Base-by-base conservation (phyloP, 2,329 filamentous ascomycete genomes). In the Epichloe amarillans region DNA sequence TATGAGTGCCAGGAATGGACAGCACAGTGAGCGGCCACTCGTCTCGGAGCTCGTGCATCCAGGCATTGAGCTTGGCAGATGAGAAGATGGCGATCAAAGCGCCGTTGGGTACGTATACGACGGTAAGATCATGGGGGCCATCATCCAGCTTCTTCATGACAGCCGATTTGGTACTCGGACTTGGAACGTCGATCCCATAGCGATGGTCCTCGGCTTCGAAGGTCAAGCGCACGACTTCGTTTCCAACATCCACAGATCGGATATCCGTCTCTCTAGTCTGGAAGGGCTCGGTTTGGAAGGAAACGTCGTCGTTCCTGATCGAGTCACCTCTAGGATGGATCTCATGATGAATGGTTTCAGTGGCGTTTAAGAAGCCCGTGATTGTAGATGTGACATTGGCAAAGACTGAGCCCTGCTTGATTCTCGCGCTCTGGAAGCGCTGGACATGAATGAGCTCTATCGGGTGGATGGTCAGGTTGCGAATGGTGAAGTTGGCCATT, bases 1-100 rank as follows among this genome's bases (percentile, higher is more conserved):
- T 97, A 73, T 98, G 93, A 0, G 93, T 96, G 56, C 93, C 93
- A 0, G 93, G 93, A 55, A 97, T 93, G 47, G 86, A 93, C 47
- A 98, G 79, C 3, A 84, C 77, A 1, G 87, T 86, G 4, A 97
- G 73, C 1, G 88, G 82, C 48, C 80, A 84, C 19, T 81, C 75
- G 60, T 90, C 79, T 53, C 76, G 73, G 41, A 97, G 74, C 54
- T 82, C 75, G 51, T 74, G 68, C 90, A 97, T 97, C 93, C 93
- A 95, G 49, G 74, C 69, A 54, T 80, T 64, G 47, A 90, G 76
- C 50, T 80, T 75, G 15, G 83, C 76, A 5, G 82, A 88, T 54
- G 82, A 87, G 68, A 84, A 82, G 54, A 97, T 72, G 40, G 79
- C 68, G 10, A 84, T 68, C 60, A 77, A 72, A 30, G 76, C 73